Evolutionary conservation across 2,329 filamentous ascomycete species (phyloP), one percentile per base, ranked within the genome.

Genomic region (Didymella pinodella): DNA sequence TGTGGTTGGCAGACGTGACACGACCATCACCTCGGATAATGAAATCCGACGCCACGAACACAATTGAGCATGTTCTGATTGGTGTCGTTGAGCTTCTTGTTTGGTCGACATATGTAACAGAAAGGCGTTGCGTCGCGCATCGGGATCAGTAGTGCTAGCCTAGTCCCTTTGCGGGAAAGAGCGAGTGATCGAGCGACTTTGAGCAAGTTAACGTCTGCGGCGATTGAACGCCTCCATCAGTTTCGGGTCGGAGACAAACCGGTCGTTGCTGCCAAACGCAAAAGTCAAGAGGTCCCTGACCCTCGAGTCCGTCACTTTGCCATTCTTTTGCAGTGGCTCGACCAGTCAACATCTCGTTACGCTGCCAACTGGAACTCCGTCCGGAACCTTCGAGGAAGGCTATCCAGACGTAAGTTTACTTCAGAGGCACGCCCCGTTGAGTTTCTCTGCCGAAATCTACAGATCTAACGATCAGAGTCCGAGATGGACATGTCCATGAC

Each of bases 191-290:
- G 59, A 58, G 62, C 54, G 48, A 32, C 41, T 57, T 59, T 64
- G 62, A 64, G 62, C 62, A 64, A 59, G 52, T 64, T 64, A 57
- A 47, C 52, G 46, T 46, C 32, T 31, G 25, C 29, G 20, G 14
- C 2, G 29, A 1, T 10, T 20, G 29, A 45, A 38, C 11, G 22
- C 32, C 26, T 46, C 22, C 22, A 28, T 20, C 10, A 22, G 22
- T 20, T 12, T 14, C 38, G 18, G 7, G 2, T 14, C 7, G 4
- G 4, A 7, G 22, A 26, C 12, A 11, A 16, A 4, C 16, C n/a
- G 4, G 8, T 16, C n/a, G 54, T 38, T 46, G 46, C 46, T 38
- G n/a, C 53, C 31, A 38, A 25, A 3, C 10, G 4, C 7, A 25
- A 32, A 10, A 2, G 16, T 2, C 32, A 31, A 43, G 20, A 6